Evolutionary conservation across 2,329 filamentous ascomycete genomes (phyloP).

Genomic region (Thyridium curvatum): DNA sequence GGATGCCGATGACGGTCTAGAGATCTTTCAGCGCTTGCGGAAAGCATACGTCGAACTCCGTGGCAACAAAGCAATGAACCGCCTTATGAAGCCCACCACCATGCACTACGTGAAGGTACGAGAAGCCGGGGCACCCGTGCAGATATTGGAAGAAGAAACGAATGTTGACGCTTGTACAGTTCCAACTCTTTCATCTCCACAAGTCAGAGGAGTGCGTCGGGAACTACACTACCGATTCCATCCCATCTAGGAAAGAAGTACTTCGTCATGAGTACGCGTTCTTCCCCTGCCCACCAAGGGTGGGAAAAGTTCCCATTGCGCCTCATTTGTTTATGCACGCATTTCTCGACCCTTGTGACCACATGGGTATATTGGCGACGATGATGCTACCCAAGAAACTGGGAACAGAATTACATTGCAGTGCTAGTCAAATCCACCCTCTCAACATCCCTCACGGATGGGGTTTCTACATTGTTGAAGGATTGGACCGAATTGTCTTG

Average conservation of each 20-base stretch:
- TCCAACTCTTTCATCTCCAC: slow-evolving; percentile 8
- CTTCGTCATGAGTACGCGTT: slow-evolving; percentile 8
- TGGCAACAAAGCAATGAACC: slow-evolving; percentile 1
- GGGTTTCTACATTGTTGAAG: slow-evolving; percentile 11
- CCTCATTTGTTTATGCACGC: slow-evolving; percentile 15
- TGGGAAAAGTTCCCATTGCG: slow-evolving; percentile 8
- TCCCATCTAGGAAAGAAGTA: slow-evolving; percentile 8
- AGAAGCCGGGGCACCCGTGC: no score
- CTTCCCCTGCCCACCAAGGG: slow-evolving; percentile 9
- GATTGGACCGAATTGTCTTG: slow-evolving; percentile 4
- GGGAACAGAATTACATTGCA: not conserved
- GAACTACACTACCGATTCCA: slow-evolving; percentile 9
- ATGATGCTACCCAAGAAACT: slow-evolving; percentile 8
- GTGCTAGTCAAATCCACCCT: not conserved
- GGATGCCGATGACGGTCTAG: slow-evolving; percentile 3
- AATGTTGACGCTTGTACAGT: slow-evolving; percentile 4
- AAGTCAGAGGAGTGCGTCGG: slow-evolving; percentile 11
- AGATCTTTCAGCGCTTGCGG: slow-evolving; percentile 6
- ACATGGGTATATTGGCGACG: slow-evolving; percentile 6
- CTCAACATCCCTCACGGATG: slow-evolving; percentile 4
- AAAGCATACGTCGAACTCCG: slow-evolving; percentile 6
- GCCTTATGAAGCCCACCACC: slow-evolving; percentile 8
- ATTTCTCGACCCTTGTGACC: slow-evolving; percentile 11
- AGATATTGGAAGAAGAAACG: no score
- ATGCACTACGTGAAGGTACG: slow-evolving; percentile 9